Evolutionary conservation across 228 moss, liverwort and hornwort genomes (phyloP), one percentile per base, ranked within the genome.

Genomic region (Sphagnum magellanicum): DNA sequence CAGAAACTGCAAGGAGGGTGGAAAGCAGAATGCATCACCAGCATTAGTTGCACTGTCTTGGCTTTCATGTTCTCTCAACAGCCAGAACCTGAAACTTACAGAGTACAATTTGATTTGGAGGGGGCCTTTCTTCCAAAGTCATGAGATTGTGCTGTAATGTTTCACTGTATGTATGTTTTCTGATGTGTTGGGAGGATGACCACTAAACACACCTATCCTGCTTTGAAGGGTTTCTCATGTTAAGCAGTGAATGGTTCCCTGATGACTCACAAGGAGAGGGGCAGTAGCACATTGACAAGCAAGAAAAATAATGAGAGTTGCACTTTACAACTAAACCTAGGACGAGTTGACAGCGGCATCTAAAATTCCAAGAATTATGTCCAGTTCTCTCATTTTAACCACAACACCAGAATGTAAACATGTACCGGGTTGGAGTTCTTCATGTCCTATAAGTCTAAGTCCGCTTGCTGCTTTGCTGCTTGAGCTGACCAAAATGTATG

Each of bases 401-500:
- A 52, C 32, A 32, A 32, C 32, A 32, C 32, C 32, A 32, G 32
- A 32, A 32, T 32, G 32, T 32, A 32, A 32, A 32, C 32, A 32
- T 32, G 32, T 32, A 32, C 32, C 32, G 3, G 32, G 32, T 32
- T 32, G 32, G 32, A 32, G 32, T 32, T 32, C 32, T 32, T 32
- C 59, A 63, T 9, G 7, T 7, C 68, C 59, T 74, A 92, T 64
- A 80, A 92, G 69, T 92, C 93, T 50, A 92, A 80, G 66, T 96
- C 87, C 32, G 81, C 91, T 79, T 96, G 92, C 83, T 96, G 96
- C 71, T 89, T 96, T 60, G 89, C 96, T 75, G 74, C 92, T 74
- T 96, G 96, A 55, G 86, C 83, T n/a, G 68, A 91, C 96, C 96
- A 96, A 73, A 88, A 96, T 50, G 86, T 84, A 51, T 96, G 96